phyloP scores from a whole-genome alignment of 805 yeast species.

The Saturnispora diversa region DNA sequence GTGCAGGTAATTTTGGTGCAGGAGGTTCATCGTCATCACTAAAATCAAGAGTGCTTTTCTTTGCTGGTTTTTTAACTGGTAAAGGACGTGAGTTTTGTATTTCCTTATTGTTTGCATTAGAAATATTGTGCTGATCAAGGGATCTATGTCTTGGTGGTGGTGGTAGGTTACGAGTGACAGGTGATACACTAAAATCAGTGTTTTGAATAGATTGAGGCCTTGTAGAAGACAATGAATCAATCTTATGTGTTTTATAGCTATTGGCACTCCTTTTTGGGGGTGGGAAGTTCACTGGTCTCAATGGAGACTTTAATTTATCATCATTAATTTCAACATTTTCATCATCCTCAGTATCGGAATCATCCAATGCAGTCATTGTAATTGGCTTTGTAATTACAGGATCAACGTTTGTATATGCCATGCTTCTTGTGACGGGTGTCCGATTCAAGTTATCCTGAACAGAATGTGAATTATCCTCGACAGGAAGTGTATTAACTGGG shows the following conservation, averaged over 20 bases:
- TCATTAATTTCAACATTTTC: background rate
- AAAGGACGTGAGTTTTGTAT: background rate
- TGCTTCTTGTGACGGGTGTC: no score
- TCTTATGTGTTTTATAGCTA: no score
- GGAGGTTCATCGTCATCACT: background rate
- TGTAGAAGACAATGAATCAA: no score
- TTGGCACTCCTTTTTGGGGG: constrained; percentile 7
- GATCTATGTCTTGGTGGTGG: no score
- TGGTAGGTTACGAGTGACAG: constrained; percentile 3
- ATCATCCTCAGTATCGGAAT: constrained; percentile 7
- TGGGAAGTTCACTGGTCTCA: background rate
- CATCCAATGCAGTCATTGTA: constrained; percentile 6
- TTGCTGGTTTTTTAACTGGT: background rate
- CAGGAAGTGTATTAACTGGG: no score
- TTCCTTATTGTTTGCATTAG: no score
- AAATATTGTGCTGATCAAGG: constrained; percentile 1
- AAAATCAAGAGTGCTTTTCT: no score
- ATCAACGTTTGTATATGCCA: constrained; percentile 8
- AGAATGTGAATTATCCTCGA: no score
- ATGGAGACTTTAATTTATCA: background rate
- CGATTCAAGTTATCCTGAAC: constrained; percentile 15
- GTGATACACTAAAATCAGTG: background rate
- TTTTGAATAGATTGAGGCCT: no score
- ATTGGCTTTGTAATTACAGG: constrained; percentile 9
- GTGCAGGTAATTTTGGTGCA: constrained; percentile 4